A percentile compares a stretch with the other conserved stretches of the same genome.
These are phyloP conservation scores for Forsythia viridissima DNA, from an alignment of 257 asterid genomes.

Conservation along the genomic window DNA sequence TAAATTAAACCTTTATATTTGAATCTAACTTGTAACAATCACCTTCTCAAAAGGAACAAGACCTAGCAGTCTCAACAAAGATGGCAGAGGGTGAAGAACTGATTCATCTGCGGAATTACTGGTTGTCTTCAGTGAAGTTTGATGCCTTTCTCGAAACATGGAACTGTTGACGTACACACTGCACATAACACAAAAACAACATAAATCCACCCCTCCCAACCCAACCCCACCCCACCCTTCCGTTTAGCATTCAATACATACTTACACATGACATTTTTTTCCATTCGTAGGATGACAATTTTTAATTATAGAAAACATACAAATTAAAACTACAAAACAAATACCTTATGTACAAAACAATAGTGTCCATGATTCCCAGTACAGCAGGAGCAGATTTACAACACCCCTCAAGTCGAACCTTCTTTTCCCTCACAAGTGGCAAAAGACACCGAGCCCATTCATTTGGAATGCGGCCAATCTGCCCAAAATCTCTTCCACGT, in stretches of 20 bases:
- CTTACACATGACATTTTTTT: neutral
- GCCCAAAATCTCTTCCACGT: constrained; percentile 23
- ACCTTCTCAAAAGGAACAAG: constrained; percentile 87
- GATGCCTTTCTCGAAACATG: constrained; percentile 67
- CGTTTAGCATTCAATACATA: neutral
- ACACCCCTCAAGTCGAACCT: constrained; percentile 58
- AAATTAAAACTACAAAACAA: constrained; percentile 13
- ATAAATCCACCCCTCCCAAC: constrained; percentile 9
- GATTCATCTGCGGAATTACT: constrained; percentile 66
- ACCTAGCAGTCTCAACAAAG: constrained; percentile 78
- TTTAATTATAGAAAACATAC: constrained; percentile 2
- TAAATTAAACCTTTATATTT: neutral
- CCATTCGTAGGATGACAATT: neutral
- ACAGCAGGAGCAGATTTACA: constrained; percentile 84
- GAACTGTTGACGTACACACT: constrained; percentile 82
- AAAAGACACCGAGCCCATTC: constrained; percentile 94
- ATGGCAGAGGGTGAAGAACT: constrained; percentile 81
- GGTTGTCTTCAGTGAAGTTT: constrained; percentile 67
- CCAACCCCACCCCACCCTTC: neutral
- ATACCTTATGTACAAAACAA: constrained; percentile 71
- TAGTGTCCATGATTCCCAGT: constrained; percentile 82
- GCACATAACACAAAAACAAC: constrained; percentile 34
- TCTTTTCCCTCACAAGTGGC: constrained; percentile 87
- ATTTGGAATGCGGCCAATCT: constrained; percentile 97
- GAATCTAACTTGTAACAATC: constrained; percentile 11